Base-by-base conservation (phyloP, 371 early-diverging fungal genomes). In the Thermomucor indicae-seudaticae region DNA sequence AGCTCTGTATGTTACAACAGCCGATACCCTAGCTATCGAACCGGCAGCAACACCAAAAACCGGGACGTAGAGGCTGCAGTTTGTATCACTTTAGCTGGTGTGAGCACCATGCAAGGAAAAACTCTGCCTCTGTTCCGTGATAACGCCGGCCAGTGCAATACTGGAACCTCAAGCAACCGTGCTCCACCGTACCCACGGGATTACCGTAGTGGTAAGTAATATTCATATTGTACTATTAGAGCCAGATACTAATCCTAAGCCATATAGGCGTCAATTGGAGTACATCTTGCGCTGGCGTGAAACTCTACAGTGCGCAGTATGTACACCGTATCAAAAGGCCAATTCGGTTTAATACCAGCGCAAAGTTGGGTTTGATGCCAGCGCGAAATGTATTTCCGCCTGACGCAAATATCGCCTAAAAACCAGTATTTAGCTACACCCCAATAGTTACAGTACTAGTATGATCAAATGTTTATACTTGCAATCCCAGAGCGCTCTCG, bases 401-500 rank as follows among this genome's bases (percentile, higher is more conserved):
- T n/a, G n/a, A n/a, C n/a, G n/a, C n/a, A n/a, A n/a, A n/a, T n/a
- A n/a, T n/a, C n/a, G n/a, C n/a, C n/a, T n/a, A n/a, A n/a, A n/a
- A n/a, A n/a, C n/a, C n/a, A n/a, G n/a, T n/a, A n/a, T n/a, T n/a
- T n/a, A n/a, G n/a, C n/a, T n/a, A n/a, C n/a, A n/a, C 34, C n/a
- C 34, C n/a, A n/a, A 10, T 43, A 28, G 16, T 2, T 6, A 10
- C 17, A 29, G 29, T 0, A 0, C 2, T 6, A n/a, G 17, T 6
- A 27, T 29, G 28, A 29, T 44, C 19, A 4, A 23, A 11, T 2
- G 5, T 0, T 30, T 29, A 39, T 49, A n/a, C 51, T 67, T 67
- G 68, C 52, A 68, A 40, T 16, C 71, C 75, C 16, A 75, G 41
- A 2, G 71, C 69, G 23, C 31, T 42, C 39, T 75, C 75, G 6